Percentiles rank a stretch among this genome's conserved stretches.
Conservation (phyloP, 2,329 filamentous ascomycete species). For the Trichophyton benhamiae region DNA sequence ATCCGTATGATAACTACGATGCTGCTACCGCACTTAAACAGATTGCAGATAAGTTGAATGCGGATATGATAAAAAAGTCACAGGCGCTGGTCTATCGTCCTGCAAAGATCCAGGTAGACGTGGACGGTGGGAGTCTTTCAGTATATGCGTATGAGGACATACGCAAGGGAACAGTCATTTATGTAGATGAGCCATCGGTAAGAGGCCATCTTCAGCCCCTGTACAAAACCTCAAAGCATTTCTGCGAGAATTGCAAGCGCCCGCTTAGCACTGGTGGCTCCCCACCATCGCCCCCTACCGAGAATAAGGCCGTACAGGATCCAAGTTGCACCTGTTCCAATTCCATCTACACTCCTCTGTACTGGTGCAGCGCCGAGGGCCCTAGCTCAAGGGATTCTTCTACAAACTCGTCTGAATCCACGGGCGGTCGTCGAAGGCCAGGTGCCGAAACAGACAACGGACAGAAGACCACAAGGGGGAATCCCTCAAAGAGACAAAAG, state of each 20-base stretch:
- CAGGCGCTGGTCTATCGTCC: conserved; percentile 9
- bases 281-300: not conserved
- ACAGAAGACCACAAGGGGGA: not conserved
- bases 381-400: not conserved
- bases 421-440: not conserved
- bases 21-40: conserved; percentile 10
- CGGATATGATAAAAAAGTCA: conserved; percentile 16
- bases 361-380: not conserved
- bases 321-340: not conserved
- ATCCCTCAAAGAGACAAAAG: conserved; percentile 7
- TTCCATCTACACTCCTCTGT: not conserved
- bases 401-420: no score
- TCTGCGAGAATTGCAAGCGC: conserved; percentile 23
- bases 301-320: not conserved
- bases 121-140: conserved; percentile 9
- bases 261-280: not conserved
- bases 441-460: not conserved
- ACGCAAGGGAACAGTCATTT: conserved; percentile 17
- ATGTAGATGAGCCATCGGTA: conserved; percentile 26
- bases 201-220: conserved; percentile 21
- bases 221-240: conserved; percentile 7
- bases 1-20: conserved; percentile 21
- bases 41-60: conserved; percentile 14
- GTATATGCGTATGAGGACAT: conserved; percentile 23
- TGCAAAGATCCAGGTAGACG: conserved; percentile 8